Base-by-base conservation (phyloP, 495 filamentous ascomycete species). In the Aspergillus incahuasiensis region DNA sequence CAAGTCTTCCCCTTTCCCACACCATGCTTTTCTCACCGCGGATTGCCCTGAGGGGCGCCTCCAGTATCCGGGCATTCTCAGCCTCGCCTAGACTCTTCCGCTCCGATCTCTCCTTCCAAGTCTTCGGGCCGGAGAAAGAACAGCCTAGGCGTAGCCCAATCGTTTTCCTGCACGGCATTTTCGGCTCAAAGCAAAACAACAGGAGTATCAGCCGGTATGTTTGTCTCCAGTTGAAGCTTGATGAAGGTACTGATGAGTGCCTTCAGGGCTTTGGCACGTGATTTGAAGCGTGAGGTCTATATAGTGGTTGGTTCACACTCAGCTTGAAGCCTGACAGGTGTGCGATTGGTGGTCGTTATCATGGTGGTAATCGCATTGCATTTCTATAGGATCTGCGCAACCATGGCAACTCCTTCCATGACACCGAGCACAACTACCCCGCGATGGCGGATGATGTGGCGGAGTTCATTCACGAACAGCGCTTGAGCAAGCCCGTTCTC, bases 181-280 rank as follows among this genome's bases (percentile, higher is more conserved):
- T 98, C 66, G 94, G 94, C 20, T 95, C 90, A 39, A 97, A 95
- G 73, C 89, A 89, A 77, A 98, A 98, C 63, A 94, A 97, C 66
- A 75, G 92, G 71, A 91, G 82, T 70, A 94, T 98, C 58, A 95
- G 92, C 85, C 95, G 91, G 94, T 97, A 82, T 78, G 90, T 61
- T 38, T 34, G 39, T 32, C n/a, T 15, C 3, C 20, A 28, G 15
- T 6, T 47, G 2, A 51, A 39, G 12, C 48, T 1, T 18, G 21
- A 16, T 47, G 60, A n/a, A 16, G 66, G 46, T 70, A 8, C 60
- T 63, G 51, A 65, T 52, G 24, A 24, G 46, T 15, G 32, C 32
- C 9, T 53, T 24, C 66, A 95, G 92, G 74, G 86, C 80, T 32
- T 73, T 98, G 18, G 90, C 94, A 48, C 80, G 86, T 51, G 90